These are phyloP conservation scores for Adansonia digitata DNA, from an alignment of 345 rosid species.

Conservation along the genomic window DNA sequence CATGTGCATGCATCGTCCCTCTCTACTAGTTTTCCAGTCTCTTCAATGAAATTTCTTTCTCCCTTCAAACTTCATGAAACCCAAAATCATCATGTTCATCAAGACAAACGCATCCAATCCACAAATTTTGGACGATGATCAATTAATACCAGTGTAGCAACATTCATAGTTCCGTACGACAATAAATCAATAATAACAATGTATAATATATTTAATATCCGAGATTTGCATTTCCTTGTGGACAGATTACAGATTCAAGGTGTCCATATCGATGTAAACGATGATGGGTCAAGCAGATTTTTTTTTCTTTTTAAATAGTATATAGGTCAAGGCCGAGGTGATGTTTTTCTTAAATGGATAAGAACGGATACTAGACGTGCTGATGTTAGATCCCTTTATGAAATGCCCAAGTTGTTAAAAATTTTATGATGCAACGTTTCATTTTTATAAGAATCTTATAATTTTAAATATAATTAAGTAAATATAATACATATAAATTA, in stretches of 20 bases:
- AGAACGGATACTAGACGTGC: not conserved
- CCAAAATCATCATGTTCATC: not conserved
- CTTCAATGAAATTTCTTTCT: not conserved
- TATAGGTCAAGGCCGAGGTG: not conserved
- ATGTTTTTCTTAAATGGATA: not conserved
- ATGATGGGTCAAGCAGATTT: not conserved
- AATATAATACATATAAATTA: too few species aligned
- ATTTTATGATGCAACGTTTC: not conserved
- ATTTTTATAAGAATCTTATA: too few species aligned
- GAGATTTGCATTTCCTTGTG: not conserved
- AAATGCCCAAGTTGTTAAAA: not conserved
- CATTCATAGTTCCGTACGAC: too few species aligned
- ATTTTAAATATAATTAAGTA: too few species aligned
- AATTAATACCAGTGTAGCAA: not conserved
- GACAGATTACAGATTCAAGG: not conserved
- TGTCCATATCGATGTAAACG: not conserved
- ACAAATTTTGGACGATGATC: too few species aligned
- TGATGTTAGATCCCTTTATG: not conserved
- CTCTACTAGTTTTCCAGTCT: too few species aligned
- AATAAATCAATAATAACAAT: not conserved
- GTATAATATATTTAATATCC: too few species aligned
- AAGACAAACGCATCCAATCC: not conserved
- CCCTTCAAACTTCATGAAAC: not conserved
- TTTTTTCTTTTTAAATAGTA: too few species aligned
- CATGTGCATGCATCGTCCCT: too few species aligned